These are phyloP conservation scores for Areca catechu DNA, from an alignment of 176 grass and related monocot genomes.

Conservation along the genomic window DNA sequence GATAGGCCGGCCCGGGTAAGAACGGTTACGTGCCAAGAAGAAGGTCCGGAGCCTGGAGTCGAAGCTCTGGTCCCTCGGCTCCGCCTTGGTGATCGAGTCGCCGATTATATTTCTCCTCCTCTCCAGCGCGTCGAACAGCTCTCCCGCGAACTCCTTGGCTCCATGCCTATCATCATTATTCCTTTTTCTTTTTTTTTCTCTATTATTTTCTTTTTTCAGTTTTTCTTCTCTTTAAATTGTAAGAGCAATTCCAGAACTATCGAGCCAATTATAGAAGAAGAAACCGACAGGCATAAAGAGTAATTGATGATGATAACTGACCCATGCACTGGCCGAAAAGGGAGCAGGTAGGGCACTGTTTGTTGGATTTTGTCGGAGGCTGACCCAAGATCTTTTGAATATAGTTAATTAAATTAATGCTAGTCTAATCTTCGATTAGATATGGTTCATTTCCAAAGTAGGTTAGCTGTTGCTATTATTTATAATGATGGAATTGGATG, in stretches of 20 bases:
- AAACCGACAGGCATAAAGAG: neutral
- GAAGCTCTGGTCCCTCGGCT: constrained; percentile 72
- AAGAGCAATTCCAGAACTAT: no score
- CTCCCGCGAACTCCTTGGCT: constrained; percentile 63
- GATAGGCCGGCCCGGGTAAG: neutral
- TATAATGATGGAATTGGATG: no score
- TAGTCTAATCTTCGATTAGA: no score
- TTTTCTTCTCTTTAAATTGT: no score
- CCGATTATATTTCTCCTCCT: constrained; percentile 69
- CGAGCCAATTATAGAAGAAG: no score
- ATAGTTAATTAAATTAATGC: no score
- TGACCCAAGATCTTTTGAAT: no score
- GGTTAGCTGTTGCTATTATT: no score
- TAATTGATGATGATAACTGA: constrained; percentile 16
- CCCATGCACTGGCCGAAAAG: constrained; percentile 90
- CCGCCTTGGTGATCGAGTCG: constrained; percentile 55
- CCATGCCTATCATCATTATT: constrained; percentile 48
- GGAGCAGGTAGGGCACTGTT: constrained; percentile 57
- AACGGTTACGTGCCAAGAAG: constrained; percentile 84
- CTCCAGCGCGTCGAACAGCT: constrained; percentile 68
- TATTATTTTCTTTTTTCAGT: no score
- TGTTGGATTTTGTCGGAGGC: no score
- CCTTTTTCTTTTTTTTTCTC: no score
- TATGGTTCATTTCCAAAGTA: no score
- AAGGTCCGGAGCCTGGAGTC: constrained; percentile 73